Percentiles rank a stretch among this genome's conserved stretches.
Evolutionary conservation across 805 yeast species (phyloP).

Genomic region (Lipomyces starkeyi): DNA sequence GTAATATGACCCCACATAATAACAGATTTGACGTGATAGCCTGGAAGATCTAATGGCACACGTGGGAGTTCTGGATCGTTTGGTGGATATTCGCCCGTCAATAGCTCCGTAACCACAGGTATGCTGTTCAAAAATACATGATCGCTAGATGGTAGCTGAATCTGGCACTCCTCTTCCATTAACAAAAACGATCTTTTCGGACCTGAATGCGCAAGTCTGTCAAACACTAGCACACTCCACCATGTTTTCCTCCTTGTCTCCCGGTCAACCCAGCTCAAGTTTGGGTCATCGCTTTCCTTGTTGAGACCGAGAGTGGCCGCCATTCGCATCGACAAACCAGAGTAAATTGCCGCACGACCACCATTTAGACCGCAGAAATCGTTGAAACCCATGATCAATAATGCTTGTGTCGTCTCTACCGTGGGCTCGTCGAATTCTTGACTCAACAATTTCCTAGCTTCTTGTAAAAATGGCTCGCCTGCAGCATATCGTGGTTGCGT

Average conservation of each 20-base stretch:
- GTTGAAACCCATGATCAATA: slow-evolving; percentile 45
- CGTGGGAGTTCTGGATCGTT: slow-evolving; percentile 38
- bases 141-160: slow-evolving; percentile 44
- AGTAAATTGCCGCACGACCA: slow-evolving; percentile 47
- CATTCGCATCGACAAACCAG: slow-evolving; percentile 47
- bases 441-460: slow-evolving; percentile 40
- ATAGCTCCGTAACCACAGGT: slow-evolving; percentile 41
- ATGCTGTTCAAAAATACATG: slow-evolving; percentile 42
- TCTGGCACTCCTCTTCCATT: slow-evolving; percentile 40
- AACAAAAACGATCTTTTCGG: slow-evolving; percentile 44
- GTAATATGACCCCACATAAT: slow-evolving; percentile 42
- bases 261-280: slow-evolving; percentile 45
- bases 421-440: slow-evolving; percentile 44
- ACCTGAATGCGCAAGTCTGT: slow-evolving; percentile 46
- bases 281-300: slow-evolving; percentile 41
- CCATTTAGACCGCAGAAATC: slow-evolving; percentile 47
- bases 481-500: slow-evolving; percentile 40
- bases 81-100: slow-evolving; percentile 39
- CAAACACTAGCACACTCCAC: slow-evolving; percentile 48
- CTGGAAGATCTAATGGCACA: slow-evolving; percentile 40
- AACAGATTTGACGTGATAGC: slow-evolving; percentile 39
- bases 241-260: slow-evolving; percentile 47
- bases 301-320: slow-evolving; percentile 45
- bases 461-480: slow-evolving; percentile 40
- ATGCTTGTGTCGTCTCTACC: slow-evolving; percentile 47